phyloP scores from a whole-genome alignment of 2,329 filamentous ascomycete species.

The Colletotrichum euphorbiae region DNA sequence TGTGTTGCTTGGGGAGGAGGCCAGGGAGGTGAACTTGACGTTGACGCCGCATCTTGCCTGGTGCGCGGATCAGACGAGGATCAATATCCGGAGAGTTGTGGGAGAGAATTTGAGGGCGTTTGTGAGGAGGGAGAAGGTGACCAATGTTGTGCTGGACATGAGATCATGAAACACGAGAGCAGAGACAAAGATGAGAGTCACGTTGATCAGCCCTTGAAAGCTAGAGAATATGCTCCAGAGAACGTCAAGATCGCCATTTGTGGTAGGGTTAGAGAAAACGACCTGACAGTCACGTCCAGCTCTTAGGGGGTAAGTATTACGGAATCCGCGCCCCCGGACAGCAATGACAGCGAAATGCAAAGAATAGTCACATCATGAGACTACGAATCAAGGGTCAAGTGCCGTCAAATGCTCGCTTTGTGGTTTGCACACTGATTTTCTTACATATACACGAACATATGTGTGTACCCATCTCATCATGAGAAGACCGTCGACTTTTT shows the following conservation, averaged over 20 bases:
- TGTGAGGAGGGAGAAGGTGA: slow-evolving; percentile 28
- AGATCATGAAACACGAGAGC: not conserved
- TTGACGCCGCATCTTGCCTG: slow-evolving; percentile 48
- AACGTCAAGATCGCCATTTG: too few species aligned
- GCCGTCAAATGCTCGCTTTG: not conserved
- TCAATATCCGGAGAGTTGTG: slow-evolving; percentile 37
- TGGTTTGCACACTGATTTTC: not conserved
- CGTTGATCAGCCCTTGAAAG: too few species aligned
- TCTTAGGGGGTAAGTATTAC: not conserved
- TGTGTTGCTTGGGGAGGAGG: slow-evolving; percentile 33
- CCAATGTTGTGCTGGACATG: slow-evolving; percentile 35
- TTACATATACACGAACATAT: not conserved
- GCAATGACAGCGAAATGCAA: too few species aligned
- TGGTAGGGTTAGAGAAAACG: not conserved
- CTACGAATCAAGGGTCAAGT: too few species aligned
- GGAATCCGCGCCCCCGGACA: too few species aligned
- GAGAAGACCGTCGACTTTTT: not conserved
- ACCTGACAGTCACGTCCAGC: not conserved
- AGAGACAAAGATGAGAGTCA: not conserved
- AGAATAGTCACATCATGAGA: too few species aligned
- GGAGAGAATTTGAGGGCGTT: slow-evolving; percentile 35
- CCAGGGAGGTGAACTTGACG: slow-evolving; percentile 45
- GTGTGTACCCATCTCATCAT: not conserved
- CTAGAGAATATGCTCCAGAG: too few species aligned
- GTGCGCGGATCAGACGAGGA: slow-evolving; percentile 40